These are phyloP conservation scores for Kwoniella mangroviensis DNA, from an alignment of 768 basidiomycete genomes.

Conservation along the genomic window DNA sequence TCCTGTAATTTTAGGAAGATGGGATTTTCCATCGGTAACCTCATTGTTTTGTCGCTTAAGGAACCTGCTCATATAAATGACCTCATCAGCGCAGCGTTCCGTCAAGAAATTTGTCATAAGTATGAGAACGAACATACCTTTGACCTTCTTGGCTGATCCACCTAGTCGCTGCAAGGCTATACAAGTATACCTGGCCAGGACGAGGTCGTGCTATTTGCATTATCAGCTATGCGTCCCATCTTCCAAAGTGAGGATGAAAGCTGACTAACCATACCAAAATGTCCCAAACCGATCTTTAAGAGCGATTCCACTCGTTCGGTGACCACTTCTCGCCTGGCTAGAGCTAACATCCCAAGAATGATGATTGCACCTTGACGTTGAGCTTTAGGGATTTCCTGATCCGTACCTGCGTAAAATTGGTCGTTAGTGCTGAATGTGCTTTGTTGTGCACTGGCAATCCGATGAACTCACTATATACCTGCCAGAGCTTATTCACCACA, in stretches of 20 bases:
- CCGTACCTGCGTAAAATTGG: slow-evolving; percentile 64
- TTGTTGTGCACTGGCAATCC: not conserved
- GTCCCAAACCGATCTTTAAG: slow-evolving; percentile 83
- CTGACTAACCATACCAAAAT: slow-evolving; percentile 72
- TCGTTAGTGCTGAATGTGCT: not conserved
- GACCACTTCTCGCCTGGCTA: slow-evolving; percentile 77
- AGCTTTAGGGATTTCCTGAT: slow-evolving; percentile 72
- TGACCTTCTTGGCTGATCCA: slow-evolving; percentile 95
- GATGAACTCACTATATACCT: slow-evolving; percentile 78
- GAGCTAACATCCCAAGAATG: slow-evolving; percentile 93
- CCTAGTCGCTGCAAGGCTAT: slow-evolving; percentile 88
- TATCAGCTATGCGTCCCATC: not conserved
- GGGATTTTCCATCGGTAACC: slow-evolving; percentile 82
- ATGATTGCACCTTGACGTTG: slow-evolving; percentile 96
- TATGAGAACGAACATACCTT: slow-evolving; percentile 65
- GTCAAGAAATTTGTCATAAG: too few species aligned
- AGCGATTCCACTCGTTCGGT: slow-evolving; percentile 81
- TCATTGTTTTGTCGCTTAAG: slow-evolving; percentile 79
- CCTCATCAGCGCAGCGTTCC: too few species aligned
- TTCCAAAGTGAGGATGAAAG: not conserved
- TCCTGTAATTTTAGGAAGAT: slow-evolving; percentile 84
- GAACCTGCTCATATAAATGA: slow-evolving; percentile 65
- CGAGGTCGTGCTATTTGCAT: slow-evolving; percentile 72
- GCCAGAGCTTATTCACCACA: slow-evolving; percentile 90
- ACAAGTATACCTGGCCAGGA: slow-evolving; percentile 89